Evolutionary conservation across 2,329 filamentous ascomycete species (phyloP).

Genomic region (Aspergillus sp.): DNA sequence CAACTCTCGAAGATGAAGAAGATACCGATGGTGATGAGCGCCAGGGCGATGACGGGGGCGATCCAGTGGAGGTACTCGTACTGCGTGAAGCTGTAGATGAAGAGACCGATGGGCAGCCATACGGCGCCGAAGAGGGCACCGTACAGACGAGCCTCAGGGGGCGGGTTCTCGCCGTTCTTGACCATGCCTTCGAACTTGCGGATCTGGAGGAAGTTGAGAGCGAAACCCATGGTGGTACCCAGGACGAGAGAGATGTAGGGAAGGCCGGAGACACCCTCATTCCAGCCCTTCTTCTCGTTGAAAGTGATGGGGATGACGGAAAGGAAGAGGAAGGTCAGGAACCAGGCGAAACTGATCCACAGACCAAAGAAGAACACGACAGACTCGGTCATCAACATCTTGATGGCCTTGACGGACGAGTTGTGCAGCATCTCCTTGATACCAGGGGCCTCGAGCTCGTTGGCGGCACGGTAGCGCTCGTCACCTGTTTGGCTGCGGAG

Average conservation of each 20-base stretch:
- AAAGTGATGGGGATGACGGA: constrained; percentile 53
- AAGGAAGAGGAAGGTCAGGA: constrained; percentile 55
- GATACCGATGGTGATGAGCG: constrained; percentile 53
- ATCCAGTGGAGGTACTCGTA: constrained; percentile 52
- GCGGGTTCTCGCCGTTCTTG: constrained; percentile 29
- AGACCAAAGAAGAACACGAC: constrained; percentile 52
- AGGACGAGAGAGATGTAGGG: constrained; percentile 54
- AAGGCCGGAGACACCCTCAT: constrained; percentile 50
- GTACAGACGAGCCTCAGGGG: constrained; percentile 49
- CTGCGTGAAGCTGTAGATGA: constrained; percentile 57
- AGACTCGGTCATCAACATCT: constrained; percentile 51
- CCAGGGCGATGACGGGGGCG: constrained; percentile 50
- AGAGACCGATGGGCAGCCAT: constrained; percentile 50
- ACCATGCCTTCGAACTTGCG: constrained; percentile 49
- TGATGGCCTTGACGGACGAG: constrained; percentile 53
- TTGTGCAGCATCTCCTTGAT: constrained; percentile 42
- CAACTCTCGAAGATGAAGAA: constrained; percentile 48
- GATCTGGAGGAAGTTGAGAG: constrained; percentile 52
- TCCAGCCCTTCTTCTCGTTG: constrained; percentile 53
- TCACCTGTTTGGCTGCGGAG: constrained; percentile 50
- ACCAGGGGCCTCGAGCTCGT: constrained; percentile 52
- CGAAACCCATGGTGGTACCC: constrained; percentile 51
- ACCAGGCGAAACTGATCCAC: constrained; percentile 56
- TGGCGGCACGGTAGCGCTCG: constrained; percentile 50
- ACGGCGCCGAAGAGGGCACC: constrained; percentile 50